A percentile compares a stretch with the other conserved stretches of the same genome.
Conservation (phyloP, 2,329 filamentous ascomycete genomes). For the Thyridium curvatum region DNA sequence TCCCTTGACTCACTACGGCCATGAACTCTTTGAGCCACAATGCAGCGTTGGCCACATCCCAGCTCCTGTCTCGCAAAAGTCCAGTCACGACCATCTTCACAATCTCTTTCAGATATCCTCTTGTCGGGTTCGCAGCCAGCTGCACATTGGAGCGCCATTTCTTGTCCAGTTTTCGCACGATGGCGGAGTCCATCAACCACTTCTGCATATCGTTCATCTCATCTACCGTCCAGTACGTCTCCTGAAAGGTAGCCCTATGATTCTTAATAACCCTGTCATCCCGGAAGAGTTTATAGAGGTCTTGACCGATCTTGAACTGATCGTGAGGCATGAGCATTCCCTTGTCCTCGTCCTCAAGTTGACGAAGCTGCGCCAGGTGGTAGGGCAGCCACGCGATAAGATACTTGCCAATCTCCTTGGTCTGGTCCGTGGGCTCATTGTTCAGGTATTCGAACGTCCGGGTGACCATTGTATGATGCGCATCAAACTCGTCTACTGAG, state of each 20-base stretch:
- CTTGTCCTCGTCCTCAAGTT: constrained; percentile 11
- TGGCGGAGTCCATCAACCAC: constrained; percentile 13
- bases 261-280: constrained; percentile 7
- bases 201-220: constrained; percentile 12
- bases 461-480: constrained; percentile 14
- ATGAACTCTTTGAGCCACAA: too few species aligned
- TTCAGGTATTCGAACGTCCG: constrained; percentile 13
- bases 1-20: too few species aligned
- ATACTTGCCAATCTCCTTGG: constrained; percentile 11
- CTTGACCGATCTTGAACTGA: constrained; percentile 11
- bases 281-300: constrained; percentile 14
- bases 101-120: constrained; percentile 6
- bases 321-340: constrained; percentile 7
- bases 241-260: constrained; percentile 9
- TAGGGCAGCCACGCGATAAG: constrained; percentile 12
- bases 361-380: constrained; percentile 9
- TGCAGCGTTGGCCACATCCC: too few species aligned
- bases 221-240: constrained; percentile 5
- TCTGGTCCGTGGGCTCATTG: constrained; percentile 5
- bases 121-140: constrained; percentile 5
- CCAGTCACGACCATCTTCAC: too few species aligned
- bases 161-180: constrained; percentile 12
- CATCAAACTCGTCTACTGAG: constrained; percentile 16
- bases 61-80: too few species aligned
- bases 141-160: constrained; percentile 11